Percentiles rank a stretch among this genome's conserved stretches.
Conservation (phyloP, 345 rosid species). For the Cardamine resedifolia region DNA sequence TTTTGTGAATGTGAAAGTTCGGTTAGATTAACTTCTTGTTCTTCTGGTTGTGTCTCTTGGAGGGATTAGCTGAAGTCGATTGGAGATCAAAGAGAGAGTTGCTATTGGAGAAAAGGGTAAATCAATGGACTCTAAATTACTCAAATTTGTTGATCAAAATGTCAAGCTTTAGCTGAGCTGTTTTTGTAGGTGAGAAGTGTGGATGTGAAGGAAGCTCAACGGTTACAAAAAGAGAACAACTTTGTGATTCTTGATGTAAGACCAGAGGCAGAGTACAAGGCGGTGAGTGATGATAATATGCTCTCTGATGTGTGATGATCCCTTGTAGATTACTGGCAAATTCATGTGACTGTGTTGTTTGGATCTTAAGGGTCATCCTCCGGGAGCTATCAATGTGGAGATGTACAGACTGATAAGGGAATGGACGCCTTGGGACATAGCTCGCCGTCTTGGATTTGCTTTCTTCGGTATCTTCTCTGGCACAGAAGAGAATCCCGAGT, state of each 20-base stretch:
- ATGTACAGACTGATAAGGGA: conserved; percentile 93
- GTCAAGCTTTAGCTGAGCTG: conserved; percentile 1
- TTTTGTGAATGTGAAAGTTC: neutral
- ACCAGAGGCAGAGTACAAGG: conserved; percentile 91
- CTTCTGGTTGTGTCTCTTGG: conserved; percentile 37
- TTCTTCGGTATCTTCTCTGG: conserved; percentile 96
- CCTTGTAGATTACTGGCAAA: neutral
- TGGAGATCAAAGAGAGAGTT: conserved; percentile 87
- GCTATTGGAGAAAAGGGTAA: conserved; percentile 80
- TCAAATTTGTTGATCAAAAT: neutral
- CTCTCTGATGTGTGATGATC: neutral
- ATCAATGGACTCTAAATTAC: neutral
- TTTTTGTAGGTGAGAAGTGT: conserved; percentile 78
- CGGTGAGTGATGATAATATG: conserved; percentile 48
- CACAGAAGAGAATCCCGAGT: conserved; percentile 96
- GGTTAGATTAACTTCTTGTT: conserved; percentile 2
- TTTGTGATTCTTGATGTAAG: conserved; percentile 97
- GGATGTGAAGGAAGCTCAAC: conserved; percentile 90
- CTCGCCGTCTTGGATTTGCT: conserved; percentile 94
- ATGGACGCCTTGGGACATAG: conserved; percentile 99
- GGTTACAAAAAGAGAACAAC: conserved; percentile 93
- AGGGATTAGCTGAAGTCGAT: conserved; percentile 88
- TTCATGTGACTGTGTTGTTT: conserved; percentile 8
- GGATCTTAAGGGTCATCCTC: conserved; percentile 62
- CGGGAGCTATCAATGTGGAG: conserved; percentile 89